phyloP scores from a whole-genome alignment of 2,329 filamentous ascomycete species.

The Colletotrichum liriopes region DNA sequence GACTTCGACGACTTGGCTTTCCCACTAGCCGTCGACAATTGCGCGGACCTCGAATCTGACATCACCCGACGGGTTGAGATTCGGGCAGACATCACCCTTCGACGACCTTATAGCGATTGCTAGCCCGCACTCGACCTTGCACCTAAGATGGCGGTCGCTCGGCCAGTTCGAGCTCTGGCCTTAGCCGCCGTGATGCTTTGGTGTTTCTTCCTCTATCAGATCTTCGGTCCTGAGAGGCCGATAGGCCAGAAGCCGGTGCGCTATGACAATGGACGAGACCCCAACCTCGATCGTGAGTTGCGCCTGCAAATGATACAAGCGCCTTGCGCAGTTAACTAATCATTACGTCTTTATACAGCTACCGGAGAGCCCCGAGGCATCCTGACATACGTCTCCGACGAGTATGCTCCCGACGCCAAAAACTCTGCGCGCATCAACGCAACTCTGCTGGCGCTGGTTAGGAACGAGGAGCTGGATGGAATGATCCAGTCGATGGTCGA shows the following conservation, averaged over 20 bases:
- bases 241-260: slow-evolving; percentile 53
- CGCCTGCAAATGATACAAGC: background rate
- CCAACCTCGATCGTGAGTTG: slow-evolving; percentile 85
- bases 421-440: slow-evolving; percentile 91
- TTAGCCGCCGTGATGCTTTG: slow-evolving; percentile 80
- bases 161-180: slow-evolving; percentile 85
- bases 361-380: slow-evolving; percentile 87
- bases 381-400: slow-evolving; percentile 80
- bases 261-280: slow-evolving; percentile 71
- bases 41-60: slow-evolving; percentile 26
- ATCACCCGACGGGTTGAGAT: slow-evolving; percentile 17
- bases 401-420: slow-evolving; percentile 83
- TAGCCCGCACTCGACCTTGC: slow-evolving; percentile 16
- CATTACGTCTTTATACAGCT: slow-evolving; percentile 64
- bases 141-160: slow-evolving; percentile 83
- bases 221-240: slow-evolving; percentile 72
- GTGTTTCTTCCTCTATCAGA: slow-evolving; percentile 84
- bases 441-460: slow-evolving; percentile 90
- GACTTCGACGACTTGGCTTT: slow-evolving; percentile 29
- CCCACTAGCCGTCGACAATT: slow-evolving; percentile 27
- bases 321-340: slow-evolving; percentile 3
- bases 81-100: slow-evolving; percentile 9
- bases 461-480: slow-evolving; percentile 88
- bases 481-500: slow-evolving; percentile 93
- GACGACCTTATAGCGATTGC: slow-evolving; percentile 4